These are phyloP conservation scores for Coccinonectria pachysandricola DNA, from an alignment of 2,329 filamentous ascomycete species.

Conservation along the genomic window DNA sequence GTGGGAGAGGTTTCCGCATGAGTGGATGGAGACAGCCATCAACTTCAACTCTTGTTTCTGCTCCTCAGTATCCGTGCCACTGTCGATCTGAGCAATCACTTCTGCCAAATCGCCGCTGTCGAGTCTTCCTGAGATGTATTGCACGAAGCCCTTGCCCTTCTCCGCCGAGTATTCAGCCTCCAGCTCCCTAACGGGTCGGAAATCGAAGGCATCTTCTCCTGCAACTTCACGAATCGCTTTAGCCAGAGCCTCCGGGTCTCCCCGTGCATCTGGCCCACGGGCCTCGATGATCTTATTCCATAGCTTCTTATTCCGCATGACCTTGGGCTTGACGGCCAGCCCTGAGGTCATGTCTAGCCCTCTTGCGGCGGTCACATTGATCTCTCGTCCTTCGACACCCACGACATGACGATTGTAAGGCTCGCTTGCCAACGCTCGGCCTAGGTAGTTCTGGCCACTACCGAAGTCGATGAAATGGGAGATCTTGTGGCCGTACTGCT, in stretches of 20 bases:
- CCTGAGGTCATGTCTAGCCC: constrained; percentile 76
- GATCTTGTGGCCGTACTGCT: constrained; percentile 47
- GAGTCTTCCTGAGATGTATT: constrained; percentile 67
- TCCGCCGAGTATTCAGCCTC: constrained; percentile 41
- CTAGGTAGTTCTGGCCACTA: constrained; percentile 93
- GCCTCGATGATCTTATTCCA: constrained; percentile 45
- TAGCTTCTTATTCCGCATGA: constrained; percentile 76
- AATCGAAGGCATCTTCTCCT: constrained; percentile 26
- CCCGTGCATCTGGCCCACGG: constrained; percentile 21
- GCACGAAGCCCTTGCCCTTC: constrained; percentile 58
- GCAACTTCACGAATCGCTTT: constrained; percentile 25
- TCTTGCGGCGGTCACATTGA: constrained; percentile 78
- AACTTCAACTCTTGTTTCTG: constrained; percentile 37
- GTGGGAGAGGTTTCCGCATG: constrained; percentile 94
- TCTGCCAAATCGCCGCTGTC: constrained; percentile 61
- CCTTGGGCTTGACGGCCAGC: constrained; percentile 59
- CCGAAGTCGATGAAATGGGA: constrained; percentile 93
- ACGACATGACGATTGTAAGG: constrained; percentile 83
- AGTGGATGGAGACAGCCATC: constrained; percentile 92
- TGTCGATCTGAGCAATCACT: constrained; percentile 52
- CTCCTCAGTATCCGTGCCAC: constrained; percentile 9
- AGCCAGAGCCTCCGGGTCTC: constrained; percentile 30
- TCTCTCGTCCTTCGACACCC: constrained; percentile 78
- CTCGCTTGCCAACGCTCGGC: constrained; percentile 70
- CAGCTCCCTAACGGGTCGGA: constrained; percentile 41